These are phyloP conservation scores for Tieghemostelium lacteum DNA, from an alignment of 78 protist genomes.

Conservation along the genomic window DNA sequence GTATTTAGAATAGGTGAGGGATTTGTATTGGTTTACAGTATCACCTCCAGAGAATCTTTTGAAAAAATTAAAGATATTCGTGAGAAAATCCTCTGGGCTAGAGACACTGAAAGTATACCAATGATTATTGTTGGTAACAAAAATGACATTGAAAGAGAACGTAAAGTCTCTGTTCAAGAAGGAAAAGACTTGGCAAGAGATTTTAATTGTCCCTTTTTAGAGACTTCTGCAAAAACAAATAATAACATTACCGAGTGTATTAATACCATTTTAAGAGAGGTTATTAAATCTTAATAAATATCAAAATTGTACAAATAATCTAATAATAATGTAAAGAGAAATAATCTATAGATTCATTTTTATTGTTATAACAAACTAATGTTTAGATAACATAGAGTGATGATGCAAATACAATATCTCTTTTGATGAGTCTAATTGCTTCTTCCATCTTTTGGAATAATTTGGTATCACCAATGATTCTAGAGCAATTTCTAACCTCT, in stretches of 20 bases:
- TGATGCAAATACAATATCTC: slow-evolving; percentile 94
- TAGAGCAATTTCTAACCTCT: slow-evolving; percentile 93
- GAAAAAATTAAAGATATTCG: slow-evolving; percentile 46
- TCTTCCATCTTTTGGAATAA: slow-evolving; percentile 91
- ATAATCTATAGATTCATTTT: too few species aligned
- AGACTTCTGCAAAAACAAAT: slow-evolving; percentile 90
- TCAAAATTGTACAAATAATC: not conserved
- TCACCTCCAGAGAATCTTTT: slow-evolving; percentile 64
- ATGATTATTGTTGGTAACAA: slow-evolving; percentile 80
- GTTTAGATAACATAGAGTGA: slow-evolving; percentile 82
- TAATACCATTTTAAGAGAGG: slow-evolving; percentile 23
- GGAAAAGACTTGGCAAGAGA: slow-evolving; percentile 80
- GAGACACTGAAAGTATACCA: slow-evolving; percentile 56
- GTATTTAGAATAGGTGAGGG: slow-evolving; percentile 77
- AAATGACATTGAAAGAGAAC: slow-evolving; percentile 67
- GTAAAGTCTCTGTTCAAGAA: slow-evolving; percentile 82
- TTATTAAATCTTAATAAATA: not conserved
- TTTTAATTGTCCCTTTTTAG: slow-evolving; percentile 83
- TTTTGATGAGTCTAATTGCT: slow-evolving; percentile 88
- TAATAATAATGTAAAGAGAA: too few species aligned
- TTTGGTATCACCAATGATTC: slow-evolving; percentile 93
- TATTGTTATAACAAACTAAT: too few species aligned
- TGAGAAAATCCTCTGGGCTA: slow-evolving; percentile 58
- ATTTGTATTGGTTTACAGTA: slow-evolving; percentile 63
- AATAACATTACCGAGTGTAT: slow-evolving; percentile 6